Conservation (phyloP, 257 asterid genomes). For the Avicennia marina region DNA sequence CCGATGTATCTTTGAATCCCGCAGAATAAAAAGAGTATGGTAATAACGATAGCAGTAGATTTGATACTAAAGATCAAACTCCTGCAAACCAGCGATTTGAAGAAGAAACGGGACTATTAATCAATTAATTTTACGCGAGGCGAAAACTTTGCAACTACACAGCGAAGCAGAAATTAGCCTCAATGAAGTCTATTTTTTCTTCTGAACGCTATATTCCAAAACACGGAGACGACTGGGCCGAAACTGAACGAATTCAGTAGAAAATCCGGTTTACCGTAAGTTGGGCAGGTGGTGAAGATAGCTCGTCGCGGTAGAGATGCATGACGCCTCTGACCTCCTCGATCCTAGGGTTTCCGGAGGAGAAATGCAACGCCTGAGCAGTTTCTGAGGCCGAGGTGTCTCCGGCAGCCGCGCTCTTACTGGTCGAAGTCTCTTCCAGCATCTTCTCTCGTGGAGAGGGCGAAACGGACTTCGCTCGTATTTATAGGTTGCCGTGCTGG, state of each 20-base stretch:
- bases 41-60: neutral
- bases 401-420: conserved; percentile 43
- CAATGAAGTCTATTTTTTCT: neutral
- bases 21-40: neutral
- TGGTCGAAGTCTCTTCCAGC: conserved; percentile 55
- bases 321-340: conserved; percentile 89
- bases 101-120: neutral
- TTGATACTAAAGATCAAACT: too few relatives aligned
- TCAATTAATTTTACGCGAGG: neutral
- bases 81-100: neutral
- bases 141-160: conserved; percentile 2
- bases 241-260: neutral
- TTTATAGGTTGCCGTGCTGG: conserved; percentile 1
- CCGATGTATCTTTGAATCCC: conserved; percentile 1
- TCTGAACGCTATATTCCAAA: neutral
- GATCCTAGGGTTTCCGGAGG: conserved; percentile 97
- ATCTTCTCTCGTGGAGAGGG: conserved; percentile 6
- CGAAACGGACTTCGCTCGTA: neutral
- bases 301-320: conserved; percentile 63
- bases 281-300: conserved; percentile 32
- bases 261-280: conserved; percentile 52
- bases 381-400: conserved; percentile 27
- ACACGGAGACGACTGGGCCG: neutral
- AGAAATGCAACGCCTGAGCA: conserved; percentile 54
- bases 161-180: neutral